Percentiles rank a stretch among this genome's conserved stretches.
Conservation (phyloP, 2,329 filamentous ascomycete species). For the Sporothrix schenckii region DNA sequence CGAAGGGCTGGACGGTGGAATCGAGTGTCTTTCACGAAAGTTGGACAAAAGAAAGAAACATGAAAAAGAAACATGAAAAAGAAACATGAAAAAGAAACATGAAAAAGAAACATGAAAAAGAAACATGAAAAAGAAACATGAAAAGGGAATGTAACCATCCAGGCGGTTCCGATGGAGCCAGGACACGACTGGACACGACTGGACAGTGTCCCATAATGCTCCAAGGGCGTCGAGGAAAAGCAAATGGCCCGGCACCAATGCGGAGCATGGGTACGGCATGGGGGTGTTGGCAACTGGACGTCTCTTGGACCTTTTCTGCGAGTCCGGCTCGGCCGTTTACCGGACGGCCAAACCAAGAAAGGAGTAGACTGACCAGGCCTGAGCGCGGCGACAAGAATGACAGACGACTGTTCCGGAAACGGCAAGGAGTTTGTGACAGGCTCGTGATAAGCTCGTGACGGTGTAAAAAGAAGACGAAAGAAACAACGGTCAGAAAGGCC, state of each 20-base stretch:
- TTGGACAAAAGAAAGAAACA: neutral
- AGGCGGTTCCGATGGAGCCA: neutral
- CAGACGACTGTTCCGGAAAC: too few relatives aligned
- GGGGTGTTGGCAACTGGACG: neutral
- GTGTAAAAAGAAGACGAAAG: too few relatives aligned
- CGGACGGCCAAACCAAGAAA: slow-evolving; percentile 7
- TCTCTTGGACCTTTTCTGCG: neutral
- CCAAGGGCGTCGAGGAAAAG: neutral
- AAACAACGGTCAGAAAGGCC: too few relatives aligned
- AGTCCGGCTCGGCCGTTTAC: neutral
- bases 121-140: neutral
- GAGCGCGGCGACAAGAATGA: too few relatives aligned
- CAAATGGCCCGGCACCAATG: neutral
- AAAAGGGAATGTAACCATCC: slow-evolving; percentile 2
- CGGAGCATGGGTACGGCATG: neutral
- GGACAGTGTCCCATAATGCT: too few relatives aligned
- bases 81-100: neutral
- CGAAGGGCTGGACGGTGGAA: too few relatives aligned
- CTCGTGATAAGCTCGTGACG: too few relatives aligned
- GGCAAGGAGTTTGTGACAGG: too few relatives aligned
- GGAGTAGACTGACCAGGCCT: too few relatives aligned
- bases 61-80: neutral
- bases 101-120: neutral
- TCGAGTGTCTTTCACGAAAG: too few relatives aligned
- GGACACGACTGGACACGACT: too few relatives aligned